Conservation (phyloP, 2,329 filamentous ascomycete genomes). For the Ophiostoma australiae region DNA sequence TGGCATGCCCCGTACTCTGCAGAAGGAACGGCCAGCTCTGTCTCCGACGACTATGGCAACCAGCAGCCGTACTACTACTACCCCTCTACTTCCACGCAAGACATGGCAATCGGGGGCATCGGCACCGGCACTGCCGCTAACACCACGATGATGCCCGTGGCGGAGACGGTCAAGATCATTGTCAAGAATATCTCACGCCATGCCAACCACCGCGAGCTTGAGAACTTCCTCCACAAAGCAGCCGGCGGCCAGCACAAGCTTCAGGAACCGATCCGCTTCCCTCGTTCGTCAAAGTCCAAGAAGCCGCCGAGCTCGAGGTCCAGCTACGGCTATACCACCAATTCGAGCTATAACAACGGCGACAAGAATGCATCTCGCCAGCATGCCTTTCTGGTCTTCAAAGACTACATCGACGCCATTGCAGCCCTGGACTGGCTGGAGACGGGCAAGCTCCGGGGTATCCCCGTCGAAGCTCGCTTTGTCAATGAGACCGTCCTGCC, state of each 20-base stretch:
- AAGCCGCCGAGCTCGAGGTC: background rate
- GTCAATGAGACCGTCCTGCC: slow-evolving; percentile 19
- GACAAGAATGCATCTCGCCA: slow-evolving; percentile 1
- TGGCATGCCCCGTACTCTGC: background rate
- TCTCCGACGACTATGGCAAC: background rate
- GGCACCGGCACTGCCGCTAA: background rate
- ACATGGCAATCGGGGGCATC: too few species aligned
- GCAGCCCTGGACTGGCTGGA: slow-evolving; percentile 16
- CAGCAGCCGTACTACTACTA: slow-evolving; percentile 16
- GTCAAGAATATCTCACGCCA: slow-evolving; percentile 26
- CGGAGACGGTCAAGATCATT: slow-evolving; percentile 20
- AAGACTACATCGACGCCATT: slow-evolving; percentile 15
- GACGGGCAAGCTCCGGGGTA: slow-evolving; percentile 13
- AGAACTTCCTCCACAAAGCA: slow-evolving; percentile 11
- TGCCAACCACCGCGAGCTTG: slow-evolving; percentile 17
- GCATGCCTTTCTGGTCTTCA: slow-evolving; percentile 24
- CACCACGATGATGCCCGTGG: background rate
- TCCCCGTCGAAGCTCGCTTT: slow-evolving; percentile 22
- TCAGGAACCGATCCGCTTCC: slow-evolving; percentile 22
- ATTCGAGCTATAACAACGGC: background rate
- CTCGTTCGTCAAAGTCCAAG: slow-evolving; percentile 1
- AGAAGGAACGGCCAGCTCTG: background rate
- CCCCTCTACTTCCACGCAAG: background rate
- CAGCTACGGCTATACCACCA: too few species aligned
- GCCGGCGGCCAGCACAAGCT: slow-evolving; percentile 22